Evolutionary conservation across 2,329 filamentous ascomycete species (phyloP).

Genomic region (Biscogniauxia sp.): DNA sequence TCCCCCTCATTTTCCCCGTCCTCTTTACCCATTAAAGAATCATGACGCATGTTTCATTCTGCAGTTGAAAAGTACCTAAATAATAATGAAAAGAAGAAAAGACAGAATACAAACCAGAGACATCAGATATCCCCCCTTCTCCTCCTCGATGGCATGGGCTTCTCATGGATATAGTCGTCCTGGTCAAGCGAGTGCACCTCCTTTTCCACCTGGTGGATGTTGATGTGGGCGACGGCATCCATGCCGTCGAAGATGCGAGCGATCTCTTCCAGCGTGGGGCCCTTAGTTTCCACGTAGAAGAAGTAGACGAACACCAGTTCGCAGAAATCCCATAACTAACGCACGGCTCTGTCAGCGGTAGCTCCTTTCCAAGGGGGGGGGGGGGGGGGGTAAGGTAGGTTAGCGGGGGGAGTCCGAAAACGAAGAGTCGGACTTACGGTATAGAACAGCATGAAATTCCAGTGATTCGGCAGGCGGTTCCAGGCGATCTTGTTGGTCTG

Average conservation of each 20-base stretch:
- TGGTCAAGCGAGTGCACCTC: slow-evolving; percentile 41
- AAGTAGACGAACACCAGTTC: slow-evolving; percentile 63
- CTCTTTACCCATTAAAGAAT: neutral
- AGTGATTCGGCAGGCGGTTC: slow-evolving; percentile 56
- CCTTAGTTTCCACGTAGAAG: slow-evolving; percentile 69
- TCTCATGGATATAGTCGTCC: slow-evolving; percentile 13
- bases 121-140: neutral
- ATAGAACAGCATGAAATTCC: slow-evolving; percentile 67
- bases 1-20: too few species aligned
- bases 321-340: slow-evolving; percentile 54
- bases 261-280: slow-evolving; percentile 68
- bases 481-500: slow-evolving; percentile 65
- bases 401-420: neutral
- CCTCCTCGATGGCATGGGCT: neutral
- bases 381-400: neutral
- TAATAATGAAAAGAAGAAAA: neutral
- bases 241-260: slow-evolving; percentile 70
- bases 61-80: neutral
- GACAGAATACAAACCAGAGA: slow-evolving; percentile 32
- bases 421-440: slow-evolving; percentile 38
- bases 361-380: neutral
- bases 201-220: slow-evolving; percentile 55
- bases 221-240: slow-evolving; percentile 53
- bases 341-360: slow-evolving; percentile 8
- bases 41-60: neutral